Conservation (phyloP, 768 basidiomycete genomes). For the Tephrocybe sp. region DNA sequence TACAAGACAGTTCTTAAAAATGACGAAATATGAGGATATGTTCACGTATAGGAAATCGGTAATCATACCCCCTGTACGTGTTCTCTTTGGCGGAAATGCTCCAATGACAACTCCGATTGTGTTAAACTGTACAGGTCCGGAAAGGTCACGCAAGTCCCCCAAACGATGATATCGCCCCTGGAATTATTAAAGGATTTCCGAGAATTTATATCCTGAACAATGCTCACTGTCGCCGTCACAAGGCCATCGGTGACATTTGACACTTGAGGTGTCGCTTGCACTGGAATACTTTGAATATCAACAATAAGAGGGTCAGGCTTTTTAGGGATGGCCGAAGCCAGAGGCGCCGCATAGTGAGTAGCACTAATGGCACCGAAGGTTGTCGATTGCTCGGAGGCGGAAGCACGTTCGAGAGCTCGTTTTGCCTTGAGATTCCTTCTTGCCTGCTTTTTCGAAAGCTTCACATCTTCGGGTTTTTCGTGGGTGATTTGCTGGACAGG, state of each 20-base stretch:
- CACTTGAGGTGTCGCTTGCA: not conserved
- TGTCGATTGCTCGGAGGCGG: not conserved
- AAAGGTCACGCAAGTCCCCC: conserved; percentile 2
- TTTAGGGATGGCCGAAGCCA: no score
- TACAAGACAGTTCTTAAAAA: conserved; percentile 43
- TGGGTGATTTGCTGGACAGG: not conserved
- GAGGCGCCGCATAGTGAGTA: not conserved
- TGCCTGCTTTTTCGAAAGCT: conserved; percentile 7
- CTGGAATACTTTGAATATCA: no score
- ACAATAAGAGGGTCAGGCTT: no score
- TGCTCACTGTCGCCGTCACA: conserved; percentile 1
- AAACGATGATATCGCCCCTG: conserved; percentile 19
- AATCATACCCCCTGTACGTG: conserved; percentile 26
- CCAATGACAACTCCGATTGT: conserved; percentile 24
- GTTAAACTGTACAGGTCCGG: conserved; percentile 9
- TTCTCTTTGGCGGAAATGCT: conserved; percentile 13
- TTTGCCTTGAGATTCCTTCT: not conserved
- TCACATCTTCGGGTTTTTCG: no score
- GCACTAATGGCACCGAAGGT: not conserved
- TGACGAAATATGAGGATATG: not conserved
- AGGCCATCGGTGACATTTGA: not conserved
- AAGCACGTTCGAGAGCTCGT: conserved; percentile 1
- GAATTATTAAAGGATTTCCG: not conserved
- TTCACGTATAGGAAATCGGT: not conserved
- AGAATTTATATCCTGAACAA: not conserved